phyloP scores from a whole-genome alignment of 257 asterid genomes.

The Cynanchum wilfordii region DNA sequence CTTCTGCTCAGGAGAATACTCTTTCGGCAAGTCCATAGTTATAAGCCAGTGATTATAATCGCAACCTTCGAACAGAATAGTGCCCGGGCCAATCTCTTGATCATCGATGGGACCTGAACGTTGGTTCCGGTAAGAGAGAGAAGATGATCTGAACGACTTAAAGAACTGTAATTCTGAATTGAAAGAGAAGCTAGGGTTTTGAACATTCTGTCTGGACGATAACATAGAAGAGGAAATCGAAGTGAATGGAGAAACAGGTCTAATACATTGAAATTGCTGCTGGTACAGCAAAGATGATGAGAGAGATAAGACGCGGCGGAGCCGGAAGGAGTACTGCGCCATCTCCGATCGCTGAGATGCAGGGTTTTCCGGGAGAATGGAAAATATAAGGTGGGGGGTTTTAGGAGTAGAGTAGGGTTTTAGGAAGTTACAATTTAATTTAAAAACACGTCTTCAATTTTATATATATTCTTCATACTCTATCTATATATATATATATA shows the following conservation, averaged over 20 bases:
- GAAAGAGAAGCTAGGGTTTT: neutral
- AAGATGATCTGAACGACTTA: conserved; percentile 41
- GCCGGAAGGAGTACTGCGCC: conserved; percentile 27
- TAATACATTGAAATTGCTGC: conserved; percentile 11
- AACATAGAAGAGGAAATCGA: conserved; percentile 8
- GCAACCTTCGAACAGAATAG: conserved; percentile 94
- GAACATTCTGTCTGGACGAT: neutral
- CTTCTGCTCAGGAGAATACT: conserved; percentile 59
- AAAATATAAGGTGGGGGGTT: neutral
- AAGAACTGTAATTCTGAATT: conserved; percentile 11
- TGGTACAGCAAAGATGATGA: conserved; percentile 35
- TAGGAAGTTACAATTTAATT: conserved; percentile 13
- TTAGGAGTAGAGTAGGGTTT: neutral
- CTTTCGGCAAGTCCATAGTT: conserved; percentile 69
- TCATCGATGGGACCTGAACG: conserved; percentile 43
- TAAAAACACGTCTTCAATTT: too few species aligned
- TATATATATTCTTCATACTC: too few species aligned
- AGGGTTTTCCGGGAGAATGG: neutral
- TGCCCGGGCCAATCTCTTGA: conserved; percentile 62
- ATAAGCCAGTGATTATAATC: conserved; percentile 97
- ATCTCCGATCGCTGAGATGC: conserved; percentile 13
- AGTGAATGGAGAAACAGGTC: conserved; percentile 1
- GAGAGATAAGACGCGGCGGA: conserved; percentile 31
- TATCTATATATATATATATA: too few species aligned
- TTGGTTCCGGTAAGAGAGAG: conserved; percentile 28